A percentile compares a stretch with the other conserved stretches of the same genome.
These are phyloP conservation scores for Pyrenopolyporus hunteri DNA, from an alignment of 495 filamentous ascomycete species.

Conservation along the genomic window DNA sequence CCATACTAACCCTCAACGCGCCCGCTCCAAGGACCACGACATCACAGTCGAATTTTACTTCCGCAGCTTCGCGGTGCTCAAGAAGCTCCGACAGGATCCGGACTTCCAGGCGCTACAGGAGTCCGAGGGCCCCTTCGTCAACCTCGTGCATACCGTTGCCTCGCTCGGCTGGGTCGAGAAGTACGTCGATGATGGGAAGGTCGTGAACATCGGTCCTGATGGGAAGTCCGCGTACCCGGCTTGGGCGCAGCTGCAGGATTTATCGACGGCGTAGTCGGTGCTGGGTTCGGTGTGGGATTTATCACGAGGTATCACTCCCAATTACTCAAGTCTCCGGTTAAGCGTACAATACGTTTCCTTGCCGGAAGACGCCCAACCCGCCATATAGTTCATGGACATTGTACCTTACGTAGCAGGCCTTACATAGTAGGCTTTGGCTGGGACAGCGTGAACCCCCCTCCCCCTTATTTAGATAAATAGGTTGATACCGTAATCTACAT, in stretches of 20 bases:
- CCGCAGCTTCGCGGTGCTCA: constrained; percentile 11
- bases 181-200: constrained; percentile 10
- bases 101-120: constrained; percentile 6
- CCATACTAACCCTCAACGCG: background rate
- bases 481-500: too few species aligned
- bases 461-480: too few species aligned
- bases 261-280: background rate
- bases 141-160: constrained; percentile 11
- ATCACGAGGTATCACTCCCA: too few species aligned
- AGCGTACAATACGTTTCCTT: too few species aligned
- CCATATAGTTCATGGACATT: too few species aligned
- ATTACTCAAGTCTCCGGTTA: too few species aligned
- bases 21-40: constrained; percentile 5
- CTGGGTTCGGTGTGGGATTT: background rate
- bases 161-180: constrained; percentile 18
- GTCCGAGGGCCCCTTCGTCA: constrained; percentile 7
- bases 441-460: too few species aligned
- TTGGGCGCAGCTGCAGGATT: constrained; percentile 9
- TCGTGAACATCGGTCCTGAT: constrained; percentile 5
- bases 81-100: background rate
- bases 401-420: too few species aligned
- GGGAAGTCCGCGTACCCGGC: constrained; percentile 10
- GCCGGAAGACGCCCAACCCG: too few species aligned
- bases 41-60: constrained; percentile 22
- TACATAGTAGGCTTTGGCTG: too few species aligned